A percentile compares a stretch with the other conserved stretches of the same genome.
phyloP scores from a whole-genome alignment of 2,329 filamentous ascomycete species.

The Cryphonectria japonica region DNA sequence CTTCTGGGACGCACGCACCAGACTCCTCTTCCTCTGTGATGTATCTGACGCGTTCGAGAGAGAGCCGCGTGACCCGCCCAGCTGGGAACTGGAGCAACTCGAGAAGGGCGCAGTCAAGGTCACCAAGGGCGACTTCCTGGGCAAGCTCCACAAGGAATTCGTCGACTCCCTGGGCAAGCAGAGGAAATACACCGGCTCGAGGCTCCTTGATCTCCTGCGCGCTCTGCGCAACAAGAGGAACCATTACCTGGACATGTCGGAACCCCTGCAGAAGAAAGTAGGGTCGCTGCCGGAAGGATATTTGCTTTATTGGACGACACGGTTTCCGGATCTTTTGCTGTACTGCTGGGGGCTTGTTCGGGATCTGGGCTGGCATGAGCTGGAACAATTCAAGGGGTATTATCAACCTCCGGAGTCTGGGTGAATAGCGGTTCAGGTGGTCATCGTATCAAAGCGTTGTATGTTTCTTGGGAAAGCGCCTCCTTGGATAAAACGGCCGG shows the following conservation, averaged over 20 bases:
- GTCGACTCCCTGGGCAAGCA: conserved; percentile 91
- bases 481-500: not conserved
- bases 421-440: not conserved
- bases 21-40: conserved; percentile 90
- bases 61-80: conserved; percentile 82
- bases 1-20: conserved; percentile 91
- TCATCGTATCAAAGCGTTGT: not conserved
- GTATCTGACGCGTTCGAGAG: conserved; percentile 97
- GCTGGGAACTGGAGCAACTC: conserved; percentile 64
- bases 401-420: conserved; percentile 54
- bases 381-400: conserved; percentile 73
- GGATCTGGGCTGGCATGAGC: conserved; percentile 64
- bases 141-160: conserved; percentile 75
- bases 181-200: conserved; percentile 86
- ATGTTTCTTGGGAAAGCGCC: not conserved
- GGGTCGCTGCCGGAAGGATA: conserved; percentile 80
- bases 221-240: conserved; percentile 96
- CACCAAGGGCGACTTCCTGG: conserved; percentile 76
- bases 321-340: conserved; percentile 79
- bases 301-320: conserved; percentile 77
- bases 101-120: conserved; percentile 57
- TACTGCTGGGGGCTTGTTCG: conserved; percentile 77
- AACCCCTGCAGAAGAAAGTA: conserved; percentile 70
- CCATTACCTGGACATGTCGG: conserved; percentile 95
- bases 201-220: conserved; percentile 82